A percentile compares a stretch with the other conserved stretches of the same genome.
Evolutionary conservation across 768 basidiomycete species (phyloP).

Genomic region (Multifurca ochricompacta): DNA sequence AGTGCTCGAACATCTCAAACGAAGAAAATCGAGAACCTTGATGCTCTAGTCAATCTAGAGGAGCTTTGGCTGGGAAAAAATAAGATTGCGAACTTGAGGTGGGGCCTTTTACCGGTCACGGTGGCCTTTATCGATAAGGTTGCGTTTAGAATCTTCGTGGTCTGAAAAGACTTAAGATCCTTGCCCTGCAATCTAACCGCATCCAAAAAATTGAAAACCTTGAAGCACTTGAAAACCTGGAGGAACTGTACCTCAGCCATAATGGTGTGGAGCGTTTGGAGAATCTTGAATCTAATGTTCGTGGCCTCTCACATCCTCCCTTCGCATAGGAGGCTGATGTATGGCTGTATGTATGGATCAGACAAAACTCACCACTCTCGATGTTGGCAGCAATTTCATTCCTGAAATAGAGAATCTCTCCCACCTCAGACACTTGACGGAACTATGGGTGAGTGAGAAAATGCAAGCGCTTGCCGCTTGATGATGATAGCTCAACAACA

Average conservation of each 20-base stretch:
- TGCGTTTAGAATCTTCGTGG: conserved; percentile 52
- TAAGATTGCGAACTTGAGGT: conserved; percentile 89
- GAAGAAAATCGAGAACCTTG: conserved; percentile 84
- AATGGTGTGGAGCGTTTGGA: conserved; percentile 83
- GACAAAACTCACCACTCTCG: conserved; percentile 73
- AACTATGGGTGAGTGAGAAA: conserved; percentile 75
- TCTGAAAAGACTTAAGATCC: conserved; percentile 68
- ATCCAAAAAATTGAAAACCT: conserved; percentile 83
- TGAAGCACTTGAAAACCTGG: conserved; percentile 61
- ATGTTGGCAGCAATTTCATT: conserved; percentile 83
- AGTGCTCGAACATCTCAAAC: conserved; percentile 3
- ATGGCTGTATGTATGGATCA: conserved; percentile 20
- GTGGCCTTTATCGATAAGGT: background rate
- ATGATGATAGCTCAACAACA: background rate
- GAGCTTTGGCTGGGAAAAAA: conserved; percentile 99
- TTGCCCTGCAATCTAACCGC: conserved; percentile 91
- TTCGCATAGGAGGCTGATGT: background rate
- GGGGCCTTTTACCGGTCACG: conserved; percentile 2
- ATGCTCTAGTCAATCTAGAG: conserved; percentile 71
- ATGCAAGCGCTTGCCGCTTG: background rate
- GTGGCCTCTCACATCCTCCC: conserved; percentile 20
- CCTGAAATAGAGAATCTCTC: conserved; percentile 71
- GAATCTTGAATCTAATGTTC: conserved; percentile 78
- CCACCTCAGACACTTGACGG: conserved; percentile 71
- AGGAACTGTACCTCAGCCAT: conserved; percentile 90